phyloP scores from a whole-genome alignment of 169 alveolate genomes.

The Plasmodium cynomolgi region DNA sequence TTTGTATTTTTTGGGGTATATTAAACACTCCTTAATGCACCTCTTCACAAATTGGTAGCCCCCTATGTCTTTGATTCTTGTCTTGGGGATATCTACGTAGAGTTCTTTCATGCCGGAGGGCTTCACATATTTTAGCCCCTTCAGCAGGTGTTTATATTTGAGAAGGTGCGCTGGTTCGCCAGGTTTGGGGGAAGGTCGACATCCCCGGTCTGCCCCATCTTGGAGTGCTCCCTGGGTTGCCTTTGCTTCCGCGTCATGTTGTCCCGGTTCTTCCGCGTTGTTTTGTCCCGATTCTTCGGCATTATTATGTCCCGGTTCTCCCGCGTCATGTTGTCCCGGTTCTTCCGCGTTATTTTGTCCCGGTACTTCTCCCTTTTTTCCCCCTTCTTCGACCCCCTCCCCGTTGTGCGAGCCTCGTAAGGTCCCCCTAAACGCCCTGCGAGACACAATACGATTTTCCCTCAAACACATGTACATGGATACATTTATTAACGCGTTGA shows the following conservation, averaged over 20 bases:
- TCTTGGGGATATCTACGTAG: conserved; percentile 95
- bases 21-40: conserved; percentile 95
- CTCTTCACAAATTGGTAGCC: conserved; percentile 96
- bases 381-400: background rate
- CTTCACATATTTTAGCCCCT: conserved; percentile 73
- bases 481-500: conserved; percentile 81
- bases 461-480: conserved; percentile 68
- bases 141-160: conserved; percentile 54
- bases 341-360: background rate
- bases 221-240: background rate
- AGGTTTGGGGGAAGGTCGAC: background rate
- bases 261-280: background rate
- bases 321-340: background rate
- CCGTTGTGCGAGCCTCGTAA: background rate
- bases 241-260: background rate
- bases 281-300: no score
- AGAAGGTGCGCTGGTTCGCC: conserved; percentile 8
- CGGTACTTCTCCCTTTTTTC: background rate
- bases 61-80: conserved; percentile 98
- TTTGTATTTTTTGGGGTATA: conserved; percentile 97
- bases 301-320: background rate
- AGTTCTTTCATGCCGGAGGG: conserved; percentile 88
- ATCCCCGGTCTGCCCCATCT: no score
- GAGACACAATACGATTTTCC: conserved; percentile 30
- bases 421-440: background rate